phyloP scores from a whole-genome alignment of 805 yeast genomes.

The Dipodascopsis tothii region DNA sequence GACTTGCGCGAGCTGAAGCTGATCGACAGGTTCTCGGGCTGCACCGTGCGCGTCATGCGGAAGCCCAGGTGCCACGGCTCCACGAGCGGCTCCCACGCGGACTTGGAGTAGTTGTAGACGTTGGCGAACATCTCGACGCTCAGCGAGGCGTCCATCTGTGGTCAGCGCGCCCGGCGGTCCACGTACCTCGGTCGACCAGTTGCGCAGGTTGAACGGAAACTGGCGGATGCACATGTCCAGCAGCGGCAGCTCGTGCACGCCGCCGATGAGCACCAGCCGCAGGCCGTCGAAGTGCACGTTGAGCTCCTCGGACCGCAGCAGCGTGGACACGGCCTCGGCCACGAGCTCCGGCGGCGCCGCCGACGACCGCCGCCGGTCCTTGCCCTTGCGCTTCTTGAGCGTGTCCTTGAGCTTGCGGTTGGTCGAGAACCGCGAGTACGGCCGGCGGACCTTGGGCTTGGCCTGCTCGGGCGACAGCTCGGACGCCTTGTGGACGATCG shows the following conservation, averaged over 20 bases:
- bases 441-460: slow-evolving; percentile 11
- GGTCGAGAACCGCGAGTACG: slow-evolving; percentile 21
- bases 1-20: slow-evolving; percentile 68
- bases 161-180: not conserved
- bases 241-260: slow-evolving; percentile 83
- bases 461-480: slow-evolving; percentile 35
- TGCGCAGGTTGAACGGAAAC: slow-evolving; percentile 57
- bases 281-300: slow-evolving; percentile 63
- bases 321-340: slow-evolving; percentile 26
- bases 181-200: slow-evolving; percentile 69
- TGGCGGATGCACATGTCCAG: slow-evolving; percentile 67
- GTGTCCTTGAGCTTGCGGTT: slow-evolving; percentile 16
- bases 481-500: slow-evolving; percentile 65
- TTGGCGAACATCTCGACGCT: slow-evolving; percentile 60
- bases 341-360: not conserved
- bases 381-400: slow-evolving; percentile 1
- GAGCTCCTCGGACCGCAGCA: slow-evolving; percentile 63
- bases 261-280: slow-evolving; percentile 78
- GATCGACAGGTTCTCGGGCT: slow-evolving; percentile 45
- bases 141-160: slow-evolving; percentile 51
- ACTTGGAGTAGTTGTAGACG: slow-evolving; percentile 78
- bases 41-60: slow-evolving; percentile 31
- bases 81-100: slow-evolving; percentile 90
- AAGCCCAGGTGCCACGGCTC: slow-evolving; percentile 81
- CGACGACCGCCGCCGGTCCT: not conserved